A percentile compares a stretch with the other conserved stretches of the same genome.
Evolutionary conservation across 2,329 filamentous ascomycete species (phyloP).

Genomic region (Paramyrothecium roridum): DNA sequence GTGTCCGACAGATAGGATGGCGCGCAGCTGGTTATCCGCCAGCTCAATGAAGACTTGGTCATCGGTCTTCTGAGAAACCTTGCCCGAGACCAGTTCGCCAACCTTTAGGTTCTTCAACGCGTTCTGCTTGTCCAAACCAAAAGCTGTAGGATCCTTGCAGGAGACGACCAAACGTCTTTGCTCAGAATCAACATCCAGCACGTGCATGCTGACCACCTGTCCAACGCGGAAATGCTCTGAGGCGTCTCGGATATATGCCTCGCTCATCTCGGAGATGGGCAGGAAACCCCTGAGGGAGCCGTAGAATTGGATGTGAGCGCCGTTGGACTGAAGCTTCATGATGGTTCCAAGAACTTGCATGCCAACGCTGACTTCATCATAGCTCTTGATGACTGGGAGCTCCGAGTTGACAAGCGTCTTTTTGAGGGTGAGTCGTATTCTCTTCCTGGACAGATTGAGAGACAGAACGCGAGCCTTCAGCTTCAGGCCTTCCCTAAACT

Average conservation of each 20-base stretch:
- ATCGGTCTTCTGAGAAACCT: conserved; percentile 76
- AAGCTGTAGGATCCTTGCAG: conserved; percentile 83
- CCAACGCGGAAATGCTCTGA: conserved; percentile 84
- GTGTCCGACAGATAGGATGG: conserved; percentile 72
- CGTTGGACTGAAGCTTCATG: conserved; percentile 71
- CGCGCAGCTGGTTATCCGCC: conserved; percentile 69
- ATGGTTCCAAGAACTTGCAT: conserved; percentile 84
- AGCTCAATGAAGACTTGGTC: conserved; percentile 78
- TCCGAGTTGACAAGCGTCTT: conserved; percentile 93
- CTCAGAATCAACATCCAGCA: conserved; percentile 75
- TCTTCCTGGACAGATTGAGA: conserved; percentile 69
- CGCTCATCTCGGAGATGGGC: conserved; percentile 95
- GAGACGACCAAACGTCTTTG: conserved; percentile 76
- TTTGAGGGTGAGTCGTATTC: conserved; percentile 86
- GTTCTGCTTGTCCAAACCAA: conserved; percentile 71
- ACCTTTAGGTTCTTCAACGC: conserved; percentile 71
- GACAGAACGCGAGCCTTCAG: conserved; percentile 86
- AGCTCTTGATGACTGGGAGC: conserved; percentile 71
- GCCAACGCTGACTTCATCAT: conserved; percentile 69
- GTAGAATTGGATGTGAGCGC: conserved; percentile 92
- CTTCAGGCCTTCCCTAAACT: conserved; percentile 82
- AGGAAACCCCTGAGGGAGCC: conserved; percentile 80
- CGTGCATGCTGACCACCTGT: conserved; percentile 87
- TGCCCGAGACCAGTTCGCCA: conserved; percentile 73
- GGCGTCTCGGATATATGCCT: conserved; percentile 89